These are phyloP conservation scores for Nemania sp. DNA, from an alignment of 2,329 filamentous ascomycete species.

Conservation along the genomic window DNA sequence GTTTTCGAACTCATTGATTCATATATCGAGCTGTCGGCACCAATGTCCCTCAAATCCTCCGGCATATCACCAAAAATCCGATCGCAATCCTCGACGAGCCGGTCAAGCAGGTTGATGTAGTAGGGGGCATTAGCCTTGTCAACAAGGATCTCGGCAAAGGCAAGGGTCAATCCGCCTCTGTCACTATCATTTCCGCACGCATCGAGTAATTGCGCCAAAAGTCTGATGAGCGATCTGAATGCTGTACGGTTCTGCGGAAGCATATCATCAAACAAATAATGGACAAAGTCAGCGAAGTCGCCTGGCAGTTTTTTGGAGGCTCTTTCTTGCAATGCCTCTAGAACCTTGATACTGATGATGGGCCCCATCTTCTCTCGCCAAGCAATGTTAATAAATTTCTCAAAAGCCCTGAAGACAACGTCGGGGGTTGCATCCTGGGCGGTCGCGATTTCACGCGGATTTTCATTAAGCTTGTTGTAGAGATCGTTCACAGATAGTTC, in stretches of 20 bases:
- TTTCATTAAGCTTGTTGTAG: slow-evolving; percentile 85
- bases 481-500: slow-evolving; percentile 84
- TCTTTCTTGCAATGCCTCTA: slow-evolving; percentile 74
- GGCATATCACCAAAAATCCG: slow-evolving; percentile 74
- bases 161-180: slow-evolving; percentile 81
- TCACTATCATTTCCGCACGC: slow-evolving; percentile 91
- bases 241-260: slow-evolving; percentile 73
- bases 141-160: slow-evolving; percentile 86
- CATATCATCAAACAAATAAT: slow-evolving; percentile 66
- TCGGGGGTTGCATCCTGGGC: slow-evolving; percentile 78
- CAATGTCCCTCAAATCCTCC: slow-evolving; percentile 40
- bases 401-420: slow-evolving; percentile 86
- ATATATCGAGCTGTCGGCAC: slow-evolving; percentile 51
- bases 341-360: slow-evolving; percentile 71
- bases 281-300: slow-evolving; percentile 73
- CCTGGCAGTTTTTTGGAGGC: slow-evolving; percentile 68
- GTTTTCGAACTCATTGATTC: slow-evolving; percentile 64
- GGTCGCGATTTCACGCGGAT: slow-evolving; percentile 75
- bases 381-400: slow-evolving; percentile 85
- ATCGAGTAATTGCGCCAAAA: slow-evolving; percentile 84
- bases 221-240: slow-evolving; percentile 79
- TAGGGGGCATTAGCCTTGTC: slow-evolving; percentile 75
- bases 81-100: slow-evolving; percentile 86
- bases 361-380: slow-evolving; percentile 90
- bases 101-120: slow-evolving; percentile 86